Base-by-base conservation (phyloP, 129 eudicot species). In the Ambrosia trifida region DNA sequence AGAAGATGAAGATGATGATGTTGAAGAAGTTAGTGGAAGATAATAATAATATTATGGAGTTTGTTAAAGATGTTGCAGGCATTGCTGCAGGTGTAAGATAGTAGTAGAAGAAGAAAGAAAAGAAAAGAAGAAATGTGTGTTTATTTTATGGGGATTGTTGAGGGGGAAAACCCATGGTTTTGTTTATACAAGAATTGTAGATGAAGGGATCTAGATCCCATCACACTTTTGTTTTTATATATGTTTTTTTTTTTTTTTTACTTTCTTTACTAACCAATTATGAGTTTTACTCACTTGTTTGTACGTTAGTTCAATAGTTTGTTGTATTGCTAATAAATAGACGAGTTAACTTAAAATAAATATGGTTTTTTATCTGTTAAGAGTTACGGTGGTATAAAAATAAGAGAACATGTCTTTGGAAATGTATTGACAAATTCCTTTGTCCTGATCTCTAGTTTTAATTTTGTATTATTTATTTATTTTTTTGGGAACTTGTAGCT, bases 151-250 rank as follows among this genome's bases (percentile, higher is more conserved):
- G 95, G 95, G 91, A 89, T 89, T 87, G 96, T 80, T 78, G 90
- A 83, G 80, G 86, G 95, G 87, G 91, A 80, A 87, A 82, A 81
- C 89, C 91, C 95, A 85, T 81, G 90, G 44, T 89, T 94, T 89
- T 85, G 95, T 94, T 94, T 89, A 89, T 89, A 87, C 82, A 82
- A 75, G 36, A 77, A 85, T 81, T 68, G 70, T 66, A 83, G 81
- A 16, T 17, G 58, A 78, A 78, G 77, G 82, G 95, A 83, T 92
- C 96, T 89, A 81, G 89, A 91, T 91, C 89, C 85, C 81, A 70
- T 68, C 70, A 62, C 82, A 70, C 86, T 75, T 78, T 57, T 70
- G 77, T 10, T 31, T 86, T 80, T 64, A 7, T 40, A 40, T 40
- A 38, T 38, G 9, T 40, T 6, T 40, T 0, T 40, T 4, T 36